Base-by-base conservation (phyloP, 2,329 filamentous ascomycete genomes). In the Podosphaera xanthii region DNA sequence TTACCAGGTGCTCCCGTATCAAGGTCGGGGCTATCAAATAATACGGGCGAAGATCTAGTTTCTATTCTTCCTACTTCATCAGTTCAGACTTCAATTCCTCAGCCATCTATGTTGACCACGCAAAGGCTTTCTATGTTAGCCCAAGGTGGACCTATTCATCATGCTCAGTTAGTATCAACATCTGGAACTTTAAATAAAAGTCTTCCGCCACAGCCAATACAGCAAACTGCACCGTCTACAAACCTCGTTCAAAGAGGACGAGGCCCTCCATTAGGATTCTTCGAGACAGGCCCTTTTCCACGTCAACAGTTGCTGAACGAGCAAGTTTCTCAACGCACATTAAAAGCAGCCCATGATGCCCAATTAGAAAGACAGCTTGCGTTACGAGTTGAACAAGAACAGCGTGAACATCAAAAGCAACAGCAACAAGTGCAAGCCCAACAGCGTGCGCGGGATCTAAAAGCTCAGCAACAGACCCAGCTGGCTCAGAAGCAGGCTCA, bases 21-120 rank as follows among this genome's bases (percentile, higher is more conserved):
- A 53, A 71, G 75, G 61, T 73, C 77, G 62, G 75, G 74, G 33
- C 74, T 76, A 60, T 72, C 76, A 49, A 71, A 72, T 46, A 67
- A 72, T 35, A 69, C 72, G 35, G 71, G 72, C 57, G 78, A 81
- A 58, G 65, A 70, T n/a, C 50, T 66, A 35, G n/a, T 63, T 44
- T 58, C 65, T 36, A 53, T 61, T 31, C 58, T 58, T n/a, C 63
- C 63, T 55, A 58, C 60, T 40, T 58, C 63, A 30, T 42, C 61
- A 30, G 59, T 65, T 42, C 67, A 68, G 57, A 55, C 62, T 22
- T 67, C 67, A 6, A 64, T 67, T 35, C 64, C 65, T 33, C 67
- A 68, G 44, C 59, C 63, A 12, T 53, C 57, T 36, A 62, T 52
- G 35, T 44, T 65, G 9, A 66, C 61, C 57, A 42, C 46, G 1